These are phyloP conservation scores for Fraxinus dipetala DNA, from an alignment of 305 asterid species.

Conservation along the genomic window DNA sequence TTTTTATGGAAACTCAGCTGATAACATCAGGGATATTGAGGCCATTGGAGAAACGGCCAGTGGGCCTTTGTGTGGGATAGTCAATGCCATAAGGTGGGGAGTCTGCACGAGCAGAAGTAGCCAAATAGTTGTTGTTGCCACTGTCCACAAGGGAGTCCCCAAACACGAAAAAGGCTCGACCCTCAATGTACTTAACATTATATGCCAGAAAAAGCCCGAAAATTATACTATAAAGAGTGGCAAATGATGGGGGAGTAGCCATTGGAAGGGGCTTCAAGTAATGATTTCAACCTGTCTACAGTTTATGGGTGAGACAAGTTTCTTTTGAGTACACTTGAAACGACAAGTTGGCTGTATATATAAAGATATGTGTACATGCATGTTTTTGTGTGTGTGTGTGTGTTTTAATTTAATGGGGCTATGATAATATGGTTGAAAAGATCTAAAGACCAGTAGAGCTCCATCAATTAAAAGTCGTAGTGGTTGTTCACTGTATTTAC, in stretches of 20 bases:
- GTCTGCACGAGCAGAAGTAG: slow-evolving; percentile 75
- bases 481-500: slow-evolving; percentile 22
- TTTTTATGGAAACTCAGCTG: slow-evolving; percentile 43
- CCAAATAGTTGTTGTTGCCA: slow-evolving; percentile 70
- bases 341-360: slow-evolving; percentile 11
- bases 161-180: slow-evolving; percentile 61
- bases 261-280: slow-evolving; percentile 13
- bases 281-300: neutral
- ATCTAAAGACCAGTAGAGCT: slow-evolving; percentile 17
- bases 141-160: slow-evolving; percentile 80
- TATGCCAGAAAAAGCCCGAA: slow-evolving; percentile 26
- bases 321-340: slow-evolving; percentile 19
- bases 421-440: slow-evolving; percentile 36
- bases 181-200: slow-evolving; percentile 27
- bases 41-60: slow-evolving; percentile 86
- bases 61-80: slow-evolving; percentile 53
- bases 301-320: neutral
- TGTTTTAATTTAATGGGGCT: slow-evolving; percentile 16
- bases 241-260: slow-evolving; percentile 24
- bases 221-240: slow-evolving; percentile 21
- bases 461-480: slow-evolving; percentile 19
- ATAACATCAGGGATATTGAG: slow-evolving; percentile 67
- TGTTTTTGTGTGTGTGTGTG: neutral
- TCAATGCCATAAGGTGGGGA: slow-evolving; percentile 74
- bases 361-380: neutral